Evolutionary conservation across 768 basidiomycete species (phyloP).

Genomic region (Leccinum barrowsii): DNA sequence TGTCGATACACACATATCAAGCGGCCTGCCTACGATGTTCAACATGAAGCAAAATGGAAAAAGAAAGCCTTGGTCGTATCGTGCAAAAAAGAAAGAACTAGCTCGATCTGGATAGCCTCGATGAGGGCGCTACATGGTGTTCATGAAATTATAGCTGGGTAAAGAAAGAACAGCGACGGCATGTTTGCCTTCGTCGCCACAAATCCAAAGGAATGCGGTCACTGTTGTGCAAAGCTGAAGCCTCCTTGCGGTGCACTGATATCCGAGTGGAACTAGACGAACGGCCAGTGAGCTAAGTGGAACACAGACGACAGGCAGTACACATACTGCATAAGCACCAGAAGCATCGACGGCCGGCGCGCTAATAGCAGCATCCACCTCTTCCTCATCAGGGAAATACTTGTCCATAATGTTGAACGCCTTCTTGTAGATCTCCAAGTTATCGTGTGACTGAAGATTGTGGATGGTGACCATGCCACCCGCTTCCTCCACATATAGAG

Average conservation of each 20-base stretch:
- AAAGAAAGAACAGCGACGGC: slow-evolving; percentile 5
- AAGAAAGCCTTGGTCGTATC: slow-evolving; percentile 5
- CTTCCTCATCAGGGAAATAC: slow-evolving; percentile 98
- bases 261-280: slow-evolving; percentile 72
- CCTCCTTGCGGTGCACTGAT: slow-evolving; percentile 90
- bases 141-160: slow-evolving; percentile 20
- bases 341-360: slow-evolving; percentile 72
- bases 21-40: slow-evolving; percentile 19
- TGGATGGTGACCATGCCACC: slow-evolving; percentile 99
- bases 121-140: slow-evolving; percentile 15
- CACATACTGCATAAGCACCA: slow-evolving; percentile 70
- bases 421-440: slow-evolving; percentile 99
- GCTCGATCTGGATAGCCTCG: slow-evolving; percentile 16
- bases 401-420: slow-evolving; percentile 98
- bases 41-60: slow-evolving; percentile 19
- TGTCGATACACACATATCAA: slow-evolving; percentile 20
- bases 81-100: slow-evolving; percentile 10
- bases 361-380: slow-evolving; percentile 76
- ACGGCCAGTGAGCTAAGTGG: slow-evolving; percentile 5
- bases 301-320: not conserved
- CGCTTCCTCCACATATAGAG: slow-evolving; percentile 92
- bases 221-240: slow-evolving; percentile 85
- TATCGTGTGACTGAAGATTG: slow-evolving; percentile 99
- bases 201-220: slow-evolving; percentile 12
- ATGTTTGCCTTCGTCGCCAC: slow-evolving; percentile 1